These are phyloP conservation scores for Neodidymelliopsis sp. DNA, from an alignment of 2,329 filamentous ascomycete species.

Conservation along the genomic window DNA sequence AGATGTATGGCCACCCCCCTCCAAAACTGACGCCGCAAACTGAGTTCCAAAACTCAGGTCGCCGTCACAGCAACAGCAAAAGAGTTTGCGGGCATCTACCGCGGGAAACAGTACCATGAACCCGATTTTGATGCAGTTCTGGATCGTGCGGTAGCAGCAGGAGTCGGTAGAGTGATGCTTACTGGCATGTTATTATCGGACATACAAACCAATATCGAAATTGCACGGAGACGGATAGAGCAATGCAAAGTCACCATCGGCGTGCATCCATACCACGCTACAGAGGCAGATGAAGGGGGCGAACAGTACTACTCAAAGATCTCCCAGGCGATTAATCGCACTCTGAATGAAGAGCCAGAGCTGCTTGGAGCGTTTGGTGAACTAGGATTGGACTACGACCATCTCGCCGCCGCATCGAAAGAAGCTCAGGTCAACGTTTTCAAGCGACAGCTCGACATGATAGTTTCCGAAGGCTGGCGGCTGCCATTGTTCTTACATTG, in stretches of 20 bases:
- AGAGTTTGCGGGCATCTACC: constrained; percentile 61
- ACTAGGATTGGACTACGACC: constrained; percentile 60
- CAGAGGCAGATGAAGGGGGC: constrained; percentile 49
- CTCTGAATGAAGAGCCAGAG: constrained; percentile 15
- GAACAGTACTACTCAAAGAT: constrained; percentile 37
- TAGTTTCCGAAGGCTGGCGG: constrained; percentile 39
- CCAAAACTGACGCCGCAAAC: background rate
- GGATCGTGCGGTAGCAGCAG: constrained; percentile 51
- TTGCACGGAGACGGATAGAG: constrained; percentile 28
- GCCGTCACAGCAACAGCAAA: constrained; percentile 45
- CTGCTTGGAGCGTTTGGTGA: constrained; percentile 59
- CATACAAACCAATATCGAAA: constrained; percentile 41
- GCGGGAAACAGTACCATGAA: constrained; percentile 58
- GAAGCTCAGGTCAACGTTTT: constrained; percentile 53
- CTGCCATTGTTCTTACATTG: constrained; percentile 55
- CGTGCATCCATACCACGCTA: constrained; percentile 60
- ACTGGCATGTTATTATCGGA: constrained; percentile 52
- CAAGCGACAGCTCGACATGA: constrained; percentile 52
- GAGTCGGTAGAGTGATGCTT: constrained; percentile 52
- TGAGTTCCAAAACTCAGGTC: constrained; percentile 30
- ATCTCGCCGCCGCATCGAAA: constrained; percentile 54
- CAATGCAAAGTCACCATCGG: constrained; percentile 58
- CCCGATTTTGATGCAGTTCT: constrained; percentile 55
- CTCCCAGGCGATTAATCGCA: constrained; percentile 33
- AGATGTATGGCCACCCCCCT: constrained; percentile 12